Base-by-base conservation (phyloP, 2,329 filamentous ascomycete species). In the Colletotrichum cuscutae region DNA sequence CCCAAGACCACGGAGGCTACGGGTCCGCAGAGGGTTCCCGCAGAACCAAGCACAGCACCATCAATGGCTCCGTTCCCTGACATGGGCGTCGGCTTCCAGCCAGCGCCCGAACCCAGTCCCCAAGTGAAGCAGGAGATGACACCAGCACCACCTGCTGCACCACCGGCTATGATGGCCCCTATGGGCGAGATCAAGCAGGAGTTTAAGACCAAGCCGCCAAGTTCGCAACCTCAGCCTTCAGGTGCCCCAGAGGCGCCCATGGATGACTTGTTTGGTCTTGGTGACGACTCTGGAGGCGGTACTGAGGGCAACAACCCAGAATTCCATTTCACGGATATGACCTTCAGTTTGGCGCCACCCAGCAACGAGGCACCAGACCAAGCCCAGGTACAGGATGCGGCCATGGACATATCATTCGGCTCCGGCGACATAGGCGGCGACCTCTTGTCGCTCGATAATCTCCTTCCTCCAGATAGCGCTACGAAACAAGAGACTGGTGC, bases 281-380 rank as follows among this genome's bases (percentile, higher is more conserved):
- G 42, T 5, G 69, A 58, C 49, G 74, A 37, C 22, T 66, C 49
- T n/a, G 56, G 37, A n/a, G 60, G 63, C 74, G 24, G 66, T 71
- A 30, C 76, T 12, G 71, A 56, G 32, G 56, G 42, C 11, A 74
- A 66, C 22, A 79, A 81, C 59, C 78, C 83, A n/a, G 84, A 85
- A 64, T 81, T 86, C 8, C 85, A 85, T 73, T 90, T 89, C 75
- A 89, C 88, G 15, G 83, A 89, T 74, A 89, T 89, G 87, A 84
- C 87, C 46, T 90, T 90, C 75, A 85, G 86, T 0, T 81, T 89
- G 5, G 88, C 86, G 1, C 86, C 87, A 0, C 74, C 83, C 9
- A 81, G 79, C 61, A 79, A 79, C 68, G 79, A 78, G 74, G 59
- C 74, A 30, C 75, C 81, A 24, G 75, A 68, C 35, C 77, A 80